phyloP scores from a whole-genome alignment of 2,329 filamentous ascomycete genomes.

The Colletotrichum zoysiae region DNA sequence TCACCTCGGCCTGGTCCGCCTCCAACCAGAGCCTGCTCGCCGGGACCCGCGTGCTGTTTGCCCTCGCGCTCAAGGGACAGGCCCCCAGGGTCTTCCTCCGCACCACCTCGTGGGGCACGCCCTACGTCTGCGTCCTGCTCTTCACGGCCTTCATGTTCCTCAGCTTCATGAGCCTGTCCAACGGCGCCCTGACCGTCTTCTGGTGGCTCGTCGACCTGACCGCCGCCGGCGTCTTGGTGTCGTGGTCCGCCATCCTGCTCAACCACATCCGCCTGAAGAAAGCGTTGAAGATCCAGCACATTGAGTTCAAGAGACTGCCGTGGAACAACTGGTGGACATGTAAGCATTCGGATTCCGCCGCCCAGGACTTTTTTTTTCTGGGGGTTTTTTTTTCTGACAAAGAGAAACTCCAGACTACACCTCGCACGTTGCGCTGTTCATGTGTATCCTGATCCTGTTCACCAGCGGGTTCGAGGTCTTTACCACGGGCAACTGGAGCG shows the following conservation, averaged over 20 bases:
- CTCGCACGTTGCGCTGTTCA: constrained; percentile 70
- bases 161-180: constrained; percentile 71
- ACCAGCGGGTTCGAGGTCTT: constrained; percentile 78
- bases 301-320: constrained; percentile 65
- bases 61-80: constrained; percentile 64
- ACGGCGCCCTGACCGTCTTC: constrained; percentile 70
- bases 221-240: constrained; percentile 64
- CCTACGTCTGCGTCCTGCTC: constrained; percentile 54
- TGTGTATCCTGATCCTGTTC: constrained; percentile 74
- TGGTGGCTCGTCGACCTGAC: constrained; percentile 71
- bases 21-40: constrained; percentile 68
- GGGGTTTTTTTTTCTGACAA: constrained; percentile 19
- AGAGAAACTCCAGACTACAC: constrained; percentile 61
- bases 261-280: constrained; percentile 71
- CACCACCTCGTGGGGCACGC: constrained; percentile 34
- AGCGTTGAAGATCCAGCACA: constrained; percentile 57
- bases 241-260: constrained; percentile 66
- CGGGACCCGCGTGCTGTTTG: constrained; percentile 66
- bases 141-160: constrained; percentile 72
- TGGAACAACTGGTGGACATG: constrained; percentile 75
- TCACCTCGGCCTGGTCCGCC: constrained; percentile 64
- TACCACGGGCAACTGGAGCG: constrained; percentile 70
- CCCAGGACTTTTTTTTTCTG: too few relatives aligned
- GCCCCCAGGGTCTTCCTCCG: constrained; percentile 62
- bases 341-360: constrained; percentile 51